phyloP scores from a whole-genome alignment of 352 stramenopile genomes.

The Phytophthora pluvialis region DNA sequence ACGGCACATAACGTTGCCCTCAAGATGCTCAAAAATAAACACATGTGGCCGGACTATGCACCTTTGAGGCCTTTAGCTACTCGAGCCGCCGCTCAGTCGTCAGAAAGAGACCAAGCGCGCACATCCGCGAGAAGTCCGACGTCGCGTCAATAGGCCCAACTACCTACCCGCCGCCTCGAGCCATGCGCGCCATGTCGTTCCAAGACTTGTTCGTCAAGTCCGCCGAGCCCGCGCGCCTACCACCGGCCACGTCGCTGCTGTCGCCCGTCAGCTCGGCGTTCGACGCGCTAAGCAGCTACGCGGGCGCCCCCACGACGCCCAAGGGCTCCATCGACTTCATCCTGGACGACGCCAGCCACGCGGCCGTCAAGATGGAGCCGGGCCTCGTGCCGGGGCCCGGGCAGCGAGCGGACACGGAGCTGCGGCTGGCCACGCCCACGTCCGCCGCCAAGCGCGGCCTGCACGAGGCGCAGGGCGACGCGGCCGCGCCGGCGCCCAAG shows the following conservation, averaged over 20 bases:
- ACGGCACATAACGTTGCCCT: not conserved
- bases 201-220: constrained; percentile 36
- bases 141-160: constrained; percentile 5
- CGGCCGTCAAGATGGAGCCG: constrained; percentile 20
- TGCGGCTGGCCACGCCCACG: constrained; percentile 20
- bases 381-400: constrained; percentile 7
- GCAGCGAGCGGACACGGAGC: constrained; percentile 2
- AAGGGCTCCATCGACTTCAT: constrained; percentile 46
- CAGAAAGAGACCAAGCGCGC: constrained; percentile 22
- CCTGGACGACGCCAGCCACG: constrained; percentile 26
- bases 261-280: constrained; percentile 14
- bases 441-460: constrained; percentile 1
- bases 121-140: constrained; percentile 12
- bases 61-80: constrained; percentile 15
- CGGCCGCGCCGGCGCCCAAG: constrained; percentile 19
- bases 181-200: constrained; percentile 39
- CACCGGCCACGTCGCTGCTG: constrained; percentile 23
- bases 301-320: constrained; percentile 8
- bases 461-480: constrained; percentile 7
- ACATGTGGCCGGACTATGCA: constrained; percentile 11
- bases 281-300: constrained; percentile 1
- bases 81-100: constrained; percentile 25
- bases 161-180: not conserved
- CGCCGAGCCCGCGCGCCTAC: constrained; percentile 1
- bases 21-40: constrained; percentile 9